Conservation (phyloP, 805 yeast genomes). For the Teunomyces barrocoloradensis region DNA sequence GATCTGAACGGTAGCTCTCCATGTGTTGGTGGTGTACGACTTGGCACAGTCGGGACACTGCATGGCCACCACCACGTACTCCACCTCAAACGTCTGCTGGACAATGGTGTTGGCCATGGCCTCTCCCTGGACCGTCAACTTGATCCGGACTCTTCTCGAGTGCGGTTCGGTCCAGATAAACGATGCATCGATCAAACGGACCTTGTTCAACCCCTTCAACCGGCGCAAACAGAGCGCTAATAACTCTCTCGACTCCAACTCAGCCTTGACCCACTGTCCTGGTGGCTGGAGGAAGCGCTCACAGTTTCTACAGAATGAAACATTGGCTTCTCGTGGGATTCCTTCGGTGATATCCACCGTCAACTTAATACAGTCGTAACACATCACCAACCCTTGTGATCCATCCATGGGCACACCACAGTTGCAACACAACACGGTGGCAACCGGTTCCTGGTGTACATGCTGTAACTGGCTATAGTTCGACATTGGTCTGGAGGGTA, state of each 20-base stretch:
- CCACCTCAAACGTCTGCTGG: conserved; percentile 94
- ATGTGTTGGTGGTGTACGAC: conserved; percentile 92
- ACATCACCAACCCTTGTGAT: conserved; percentile 88
- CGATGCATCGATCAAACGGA: conserved; percentile 86
- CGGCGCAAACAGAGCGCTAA: conserved; percentile 87
- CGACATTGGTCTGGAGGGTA: conserved; percentile 32
- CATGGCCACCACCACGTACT: conserved; percentile 88
- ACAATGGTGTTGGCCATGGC: conserved; percentile 88
- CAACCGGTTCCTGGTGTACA: conserved; percentile 37
- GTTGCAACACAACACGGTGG: conserved; percentile 95
- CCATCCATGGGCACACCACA: conserved; percentile 99
- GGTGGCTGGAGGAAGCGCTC: conserved; percentile 96
- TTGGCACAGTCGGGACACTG: conserved; percentile 99
- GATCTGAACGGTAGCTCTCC: conserved; percentile 97
- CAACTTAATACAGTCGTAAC: conserved; percentile 93
- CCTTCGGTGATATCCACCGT: conserved; percentile 94
- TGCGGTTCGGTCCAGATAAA: conserved; percentile 99
- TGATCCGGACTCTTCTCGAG: conserved; percentile 88
- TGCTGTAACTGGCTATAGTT: conserved; percentile 44
- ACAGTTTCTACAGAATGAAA: conserved; percentile 95
- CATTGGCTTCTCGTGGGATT: conserved; percentile 84
- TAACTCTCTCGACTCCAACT: conserved; percentile 87
- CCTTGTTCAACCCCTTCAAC: conserved; percentile 82
- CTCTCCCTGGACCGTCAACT: conserved; percentile 94
- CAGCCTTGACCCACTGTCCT: conserved; percentile 86